Percentiles rank a stretch among this genome's conserved stretches.
These are phyloP conservation scores for Theobroma cacao DNA, from an alignment of 345 rosid genomes.

Conservation along the genomic window DNA sequence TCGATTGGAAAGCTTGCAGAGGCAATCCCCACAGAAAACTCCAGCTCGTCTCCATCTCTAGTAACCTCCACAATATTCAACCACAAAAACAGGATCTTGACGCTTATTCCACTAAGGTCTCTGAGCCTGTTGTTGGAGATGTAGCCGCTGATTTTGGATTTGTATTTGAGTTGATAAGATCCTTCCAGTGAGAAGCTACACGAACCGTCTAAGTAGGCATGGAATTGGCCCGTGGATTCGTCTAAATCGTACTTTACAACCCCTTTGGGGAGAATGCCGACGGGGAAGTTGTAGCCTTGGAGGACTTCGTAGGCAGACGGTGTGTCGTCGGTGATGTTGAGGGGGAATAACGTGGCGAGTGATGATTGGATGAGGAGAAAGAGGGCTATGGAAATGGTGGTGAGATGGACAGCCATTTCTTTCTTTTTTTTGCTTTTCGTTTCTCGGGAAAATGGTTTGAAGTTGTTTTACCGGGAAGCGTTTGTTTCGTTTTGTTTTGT, in stretches of 20 bases:
- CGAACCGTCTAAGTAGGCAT: slow-evolving; percentile 51
- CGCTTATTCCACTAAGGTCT: slow-evolving; percentile 71
- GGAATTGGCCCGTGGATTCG: slow-evolving; percentile 56
- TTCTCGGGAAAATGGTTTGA: background rate
- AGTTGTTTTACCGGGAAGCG: background rate
- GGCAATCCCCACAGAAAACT: slow-evolving; percentile 87
- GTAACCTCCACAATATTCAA: slow-evolving; percentile 82
- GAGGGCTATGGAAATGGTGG: slow-evolving; percentile 2
- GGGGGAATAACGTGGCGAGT: slow-evolving; percentile 24
- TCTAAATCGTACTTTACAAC: slow-evolving; percentile 62
- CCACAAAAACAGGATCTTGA: slow-evolving; percentile 86
- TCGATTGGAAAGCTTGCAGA: slow-evolving; percentile 73
- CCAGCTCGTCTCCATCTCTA: slow-evolving; percentile 57
- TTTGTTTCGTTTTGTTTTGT: background rate
- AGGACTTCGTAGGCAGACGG: slow-evolving; percentile 70
- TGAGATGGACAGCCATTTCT: slow-evolving; percentile 16
- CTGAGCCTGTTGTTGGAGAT: slow-evolving; percentile 59
- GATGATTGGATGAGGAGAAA: slow-evolving; percentile 19
- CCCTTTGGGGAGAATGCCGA: slow-evolving; percentile 82
- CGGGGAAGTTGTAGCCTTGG: slow-evolving; percentile 65
- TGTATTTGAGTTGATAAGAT: slow-evolving; percentile 77
- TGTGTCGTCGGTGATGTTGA: slow-evolving; percentile 17
- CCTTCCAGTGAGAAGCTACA: slow-evolving; percentile 90
- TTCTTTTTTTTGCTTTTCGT: background rate
- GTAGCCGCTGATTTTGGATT: slow-evolving; percentile 69